A percentile compares a stretch with the other conserved stretches of the same genome.
phyloP scores from a whole-genome alignment of 352 stramenopile genomes.

The Thraustochytrium striatum region DNA sequence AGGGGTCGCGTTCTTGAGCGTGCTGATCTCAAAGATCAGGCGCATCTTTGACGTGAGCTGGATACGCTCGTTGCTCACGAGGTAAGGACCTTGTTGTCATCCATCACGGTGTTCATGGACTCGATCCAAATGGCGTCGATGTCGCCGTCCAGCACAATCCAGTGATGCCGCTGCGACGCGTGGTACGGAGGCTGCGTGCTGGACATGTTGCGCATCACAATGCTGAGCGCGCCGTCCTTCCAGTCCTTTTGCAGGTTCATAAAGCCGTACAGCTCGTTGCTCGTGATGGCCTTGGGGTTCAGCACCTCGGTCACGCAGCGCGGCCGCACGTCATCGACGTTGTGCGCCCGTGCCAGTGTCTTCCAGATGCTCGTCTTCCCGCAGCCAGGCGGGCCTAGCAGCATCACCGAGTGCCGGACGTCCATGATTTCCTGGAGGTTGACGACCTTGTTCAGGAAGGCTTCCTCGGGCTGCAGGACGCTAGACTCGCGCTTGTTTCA shows the following conservation, averaged over 20 bases:
- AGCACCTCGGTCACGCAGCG: slow-evolving; percentile 75
- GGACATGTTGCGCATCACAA: slow-evolving; percentile 92
- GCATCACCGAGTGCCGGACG: slow-evolving; percentile 90
- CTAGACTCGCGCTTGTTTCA: slow-evolving; percentile 69
- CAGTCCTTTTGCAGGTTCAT: slow-evolving; percentile 91
- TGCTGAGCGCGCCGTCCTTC: slow-evolving; percentile 86
- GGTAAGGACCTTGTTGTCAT: slow-evolving; percentile 92
- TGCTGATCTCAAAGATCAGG: slow-evolving; percentile 95
- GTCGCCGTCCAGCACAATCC: slow-evolving; percentile 85
- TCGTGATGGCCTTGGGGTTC: slow-evolving; percentile 86
- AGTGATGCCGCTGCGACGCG: slow-evolving; percentile 75
- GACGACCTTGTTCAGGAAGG: slow-evolving; percentile 85
- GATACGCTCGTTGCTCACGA: slow-evolving; percentile 94
- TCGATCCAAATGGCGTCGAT: slow-evolving; percentile 94
- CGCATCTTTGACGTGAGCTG: slow-evolving; percentile 89
- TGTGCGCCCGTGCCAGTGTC: slow-evolving; percentile 71
- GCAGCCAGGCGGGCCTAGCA: slow-evolving; percentile 83
- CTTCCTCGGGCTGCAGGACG: slow-evolving; percentile 66
- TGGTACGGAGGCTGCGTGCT: slow-evolving; percentile 81
- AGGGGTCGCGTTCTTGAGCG: slow-evolving; percentile 87
- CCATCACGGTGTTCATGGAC: slow-evolving; percentile 96
- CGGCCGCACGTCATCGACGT: slow-evolving; percentile 64
- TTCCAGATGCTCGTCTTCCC: slow-evolving; percentile 87
- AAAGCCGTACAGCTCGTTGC: slow-evolving; percentile 86
- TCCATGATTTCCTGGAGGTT: slow-evolving; percentile 94